Conservation (phyloP, 108 stramenopile genomes). For the Cyclotella baltica region DNA sequence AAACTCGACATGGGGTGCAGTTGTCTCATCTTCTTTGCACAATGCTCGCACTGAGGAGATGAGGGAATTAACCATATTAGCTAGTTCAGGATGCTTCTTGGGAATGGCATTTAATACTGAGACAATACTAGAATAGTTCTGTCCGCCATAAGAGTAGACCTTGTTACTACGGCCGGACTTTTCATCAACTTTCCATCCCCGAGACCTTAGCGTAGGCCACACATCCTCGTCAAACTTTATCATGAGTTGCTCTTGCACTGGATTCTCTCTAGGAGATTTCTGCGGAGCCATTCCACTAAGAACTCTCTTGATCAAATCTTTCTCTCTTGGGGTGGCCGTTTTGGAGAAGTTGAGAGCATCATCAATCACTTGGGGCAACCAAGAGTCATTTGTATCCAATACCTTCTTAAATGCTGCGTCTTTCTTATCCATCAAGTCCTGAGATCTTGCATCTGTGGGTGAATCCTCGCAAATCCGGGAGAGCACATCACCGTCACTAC, state of each 20-base stretch:
- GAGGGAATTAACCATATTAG: slow-evolving; percentile 57
- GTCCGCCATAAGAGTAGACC: slow-evolving; percentile 33
- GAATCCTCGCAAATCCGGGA: slow-evolving; percentile 28
- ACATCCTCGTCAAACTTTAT: slow-evolving; percentile 51
- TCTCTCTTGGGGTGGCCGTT: slow-evolving; percentile 39
- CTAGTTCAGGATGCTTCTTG: slow-evolving; percentile 73
- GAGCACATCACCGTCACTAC: slow-evolving; percentile 43
- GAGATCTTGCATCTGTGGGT: neutral
- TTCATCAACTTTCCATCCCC: slow-evolving; percentile 75
- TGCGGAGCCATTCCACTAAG: slow-evolving; percentile 27
- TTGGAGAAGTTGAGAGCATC: slow-evolving; percentile 62
- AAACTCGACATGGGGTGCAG: slow-evolving; percentile 20
- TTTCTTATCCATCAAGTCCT: slow-evolving; percentile 4
- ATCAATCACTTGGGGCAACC: slow-evolving; percentile 50
- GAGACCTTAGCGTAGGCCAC: slow-evolving; percentile 71
- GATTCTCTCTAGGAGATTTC: slow-evolving; percentile 20
- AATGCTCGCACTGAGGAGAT: slow-evolving; percentile 45
- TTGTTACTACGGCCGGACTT: slow-evolving; percentile 28
- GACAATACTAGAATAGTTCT: slow-evolving; percentile 57
- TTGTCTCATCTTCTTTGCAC: slow-evolving; percentile 28
- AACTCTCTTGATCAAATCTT: slow-evolving; percentile 23
- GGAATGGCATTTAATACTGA: slow-evolving; percentile 66
- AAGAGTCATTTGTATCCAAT: slow-evolving; percentile 42
- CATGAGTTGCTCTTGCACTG: slow-evolving; percentile 18
- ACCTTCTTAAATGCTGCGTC: slow-evolving; percentile 33